Evolutionary conservation across 352 stramenopile genomes (phyloP).

Genomic region (Phytopythium sindhum): DNA sequence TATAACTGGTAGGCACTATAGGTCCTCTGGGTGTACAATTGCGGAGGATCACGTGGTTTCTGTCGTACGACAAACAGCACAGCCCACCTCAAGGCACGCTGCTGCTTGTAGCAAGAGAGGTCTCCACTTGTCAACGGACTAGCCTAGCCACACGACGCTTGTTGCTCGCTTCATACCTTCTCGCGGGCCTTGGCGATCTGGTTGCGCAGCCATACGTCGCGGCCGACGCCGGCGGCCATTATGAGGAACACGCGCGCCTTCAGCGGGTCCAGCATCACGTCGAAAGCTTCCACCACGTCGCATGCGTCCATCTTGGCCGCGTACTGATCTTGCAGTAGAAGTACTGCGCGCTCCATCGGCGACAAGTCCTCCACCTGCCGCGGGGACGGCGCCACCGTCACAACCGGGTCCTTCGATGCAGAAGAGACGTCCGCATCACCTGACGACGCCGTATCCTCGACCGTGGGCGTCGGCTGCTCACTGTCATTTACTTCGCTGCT

Average conservation of each 20-base stretch:
- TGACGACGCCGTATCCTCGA: not conserved
- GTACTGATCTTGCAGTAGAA: constrained; percentile 18
- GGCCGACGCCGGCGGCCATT: constrained; percentile 13
- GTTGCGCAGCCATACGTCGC: constrained; percentile 20
- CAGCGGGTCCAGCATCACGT: constrained; percentile 18
- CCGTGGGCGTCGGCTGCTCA: not conserved
- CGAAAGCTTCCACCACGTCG: constrained; percentile 23
- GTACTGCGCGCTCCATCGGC: constrained; percentile 14
- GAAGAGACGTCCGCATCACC: not conserved
- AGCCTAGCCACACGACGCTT: no score
- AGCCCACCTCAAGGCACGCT: no score
- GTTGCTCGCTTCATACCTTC: not conserved
- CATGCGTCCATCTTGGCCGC: constrained; percentile 6
- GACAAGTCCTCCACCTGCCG: constrained; percentile 5
- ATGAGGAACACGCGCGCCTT: constrained; percentile 19
- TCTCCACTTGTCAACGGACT: no score
- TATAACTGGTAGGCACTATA: no score
- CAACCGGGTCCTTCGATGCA: not conserved
- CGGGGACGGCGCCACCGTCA: not conserved
- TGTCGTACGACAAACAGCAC: no score
- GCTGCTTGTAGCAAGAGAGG: no score
- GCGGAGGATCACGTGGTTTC: no score
- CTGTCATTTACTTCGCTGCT: not conserved
- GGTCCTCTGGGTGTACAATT: no score
- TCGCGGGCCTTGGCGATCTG: constrained; percentile 11